These are phyloP conservation scores for Penstemon davidsonii DNA, from an alignment of 257 asterid genomes.

Conservation along the genomic window DNA sequence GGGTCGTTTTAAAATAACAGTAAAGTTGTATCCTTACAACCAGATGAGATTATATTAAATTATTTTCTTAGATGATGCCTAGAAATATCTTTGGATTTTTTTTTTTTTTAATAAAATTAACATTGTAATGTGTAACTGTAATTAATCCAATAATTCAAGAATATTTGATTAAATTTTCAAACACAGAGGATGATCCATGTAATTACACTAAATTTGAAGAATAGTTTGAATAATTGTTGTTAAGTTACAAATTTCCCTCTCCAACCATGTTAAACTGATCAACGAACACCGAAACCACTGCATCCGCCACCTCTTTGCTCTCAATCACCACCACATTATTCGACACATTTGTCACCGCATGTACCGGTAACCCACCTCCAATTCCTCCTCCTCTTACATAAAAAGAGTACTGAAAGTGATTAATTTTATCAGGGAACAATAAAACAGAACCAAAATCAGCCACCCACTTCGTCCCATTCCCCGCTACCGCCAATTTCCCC, in stretches of 20 bases:
- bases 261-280: slow-evolving; percentile 58
- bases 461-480: slow-evolving; percentile 53
- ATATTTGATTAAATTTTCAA: no score
- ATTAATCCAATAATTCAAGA: no score
- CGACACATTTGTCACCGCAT: slow-evolving; percentile 48
- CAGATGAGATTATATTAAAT: no score
- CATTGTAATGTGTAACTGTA: no score
- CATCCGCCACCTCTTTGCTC: slow-evolving; percentile 43
- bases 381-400: slow-evolving; percentile 30
- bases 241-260: slow-evolving; percentile 25
- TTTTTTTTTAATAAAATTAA: no score
- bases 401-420: slow-evolving; percentile 47
- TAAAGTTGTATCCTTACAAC: no score
- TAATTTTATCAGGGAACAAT: slow-evolving; percentile 54
- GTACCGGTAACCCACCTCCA: slow-evolving; percentile 39
- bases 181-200: no score
- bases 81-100: no score
- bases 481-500: slow-evolving; percentile 45
- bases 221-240: no score
- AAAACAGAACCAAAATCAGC: slow-evolving; percentile 48
- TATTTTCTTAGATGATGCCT: no score
- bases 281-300: slow-evolving; percentile 48
- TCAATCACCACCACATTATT: slow-evolving; percentile 54
- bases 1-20: no score
- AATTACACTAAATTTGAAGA: no score